A percentile compares a stretch with the other conserved stretches of the same genome.
Evolutionary conservation across 2,329 filamentous ascomycete genomes (phyloP).

Genomic region (Chaetomium sp.): DNA sequence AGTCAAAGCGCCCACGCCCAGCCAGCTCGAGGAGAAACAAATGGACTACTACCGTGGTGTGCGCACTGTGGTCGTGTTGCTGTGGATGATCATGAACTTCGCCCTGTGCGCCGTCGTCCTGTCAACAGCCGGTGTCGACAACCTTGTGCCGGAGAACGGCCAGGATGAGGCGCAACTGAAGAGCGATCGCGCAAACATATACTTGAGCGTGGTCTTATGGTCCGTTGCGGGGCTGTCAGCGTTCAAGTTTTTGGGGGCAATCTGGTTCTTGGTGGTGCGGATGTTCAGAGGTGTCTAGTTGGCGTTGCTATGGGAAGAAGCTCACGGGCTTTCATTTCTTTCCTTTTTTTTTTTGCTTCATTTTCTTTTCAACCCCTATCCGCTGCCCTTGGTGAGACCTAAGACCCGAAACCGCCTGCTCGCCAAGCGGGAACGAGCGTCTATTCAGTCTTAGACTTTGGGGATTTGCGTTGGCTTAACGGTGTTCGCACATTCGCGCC

Average conservation of each 20-base stretch:
- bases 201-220: slow-evolving; percentile 83
- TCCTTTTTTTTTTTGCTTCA: not conserved
- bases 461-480: no score
- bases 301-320: no score
- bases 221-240: slow-evolving; percentile 76
- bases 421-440: no score
- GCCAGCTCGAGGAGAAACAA: slow-evolving; percentile 68
- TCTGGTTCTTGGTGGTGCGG: slow-evolving; percentile 87
- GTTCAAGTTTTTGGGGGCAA: slow-evolving; percentile 80
- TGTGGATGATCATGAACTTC: slow-evolving; percentile 97
- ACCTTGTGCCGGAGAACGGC: slow-evolving; percentile 44
- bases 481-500: no score
- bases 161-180: slow-evolving; percentile 38
- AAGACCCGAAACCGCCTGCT: no score
- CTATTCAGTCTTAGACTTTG: no score
- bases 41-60: slow-evolving; percentile 99
- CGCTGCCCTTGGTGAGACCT: no score
- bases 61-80: slow-evolving; percentile 80
- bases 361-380: not conserved
- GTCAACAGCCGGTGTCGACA: slow-evolving; percentile 74
- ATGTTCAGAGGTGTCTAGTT: slow-evolving; percentile 67
- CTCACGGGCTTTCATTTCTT: no score
- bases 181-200: slow-evolving; percentile 61
- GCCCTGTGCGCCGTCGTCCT: slow-evolving; percentile 80
- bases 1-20: slow-evolving; percentile 51